A percentile compares a stretch with the other conserved stretches of the same genome.
These are phyloP conservation scores for Dryadomyces quercivorus DNA, from an alignment of 2,329 filamentous ascomycete species.

Conservation along the genomic window DNA sequence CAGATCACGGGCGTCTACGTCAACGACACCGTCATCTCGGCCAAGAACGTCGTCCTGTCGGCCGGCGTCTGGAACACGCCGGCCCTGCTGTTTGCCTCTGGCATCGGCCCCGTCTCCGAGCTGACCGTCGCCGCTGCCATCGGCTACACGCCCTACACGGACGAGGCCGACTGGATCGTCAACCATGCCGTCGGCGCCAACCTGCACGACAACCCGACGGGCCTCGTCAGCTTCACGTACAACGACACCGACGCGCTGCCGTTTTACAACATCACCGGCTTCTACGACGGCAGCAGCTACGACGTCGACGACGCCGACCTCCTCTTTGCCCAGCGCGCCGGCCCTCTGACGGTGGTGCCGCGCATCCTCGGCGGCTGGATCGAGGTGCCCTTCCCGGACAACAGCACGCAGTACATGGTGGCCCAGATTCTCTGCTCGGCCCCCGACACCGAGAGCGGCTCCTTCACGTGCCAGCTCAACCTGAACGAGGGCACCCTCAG, in stretches of 20 bases:
- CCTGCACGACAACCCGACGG: constrained; percentile 1
- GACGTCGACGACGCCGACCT: neutral
- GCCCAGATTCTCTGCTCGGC: neutral
- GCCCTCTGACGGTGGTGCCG: neutral
- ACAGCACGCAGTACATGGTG: neutral
- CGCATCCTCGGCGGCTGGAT: constrained; percentile 1
- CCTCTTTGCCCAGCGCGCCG: neutral
- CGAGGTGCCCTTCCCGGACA: neutral
- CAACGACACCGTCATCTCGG: neutral
- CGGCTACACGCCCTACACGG: neutral
- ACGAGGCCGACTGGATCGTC: neutral
- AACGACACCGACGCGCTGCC: neutral
- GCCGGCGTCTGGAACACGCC: constrained; percentile 1
- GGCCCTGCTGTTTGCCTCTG: constrained; percentile 1
- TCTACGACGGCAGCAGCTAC: constrained; percentile 3
- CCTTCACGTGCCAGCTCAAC: constrained; percentile 3
- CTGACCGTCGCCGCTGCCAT: neutral
- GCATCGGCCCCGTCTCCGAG: neutral
- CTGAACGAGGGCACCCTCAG: constrained; percentile 1
- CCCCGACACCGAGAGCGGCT: neutral
- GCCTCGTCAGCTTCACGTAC: constrained; percentile 1
- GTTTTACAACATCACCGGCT: constrained; percentile 1
- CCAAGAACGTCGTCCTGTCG: constrained; percentile 1
- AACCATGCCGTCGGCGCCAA: constrained; percentile 2
- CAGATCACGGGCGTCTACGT: neutral